Evolutionary conservation across 176 grass and related monocot genomes (phyloP), one percentile per base, ranked within the genome.

Genomic region (Oryza punctata): DNA sequence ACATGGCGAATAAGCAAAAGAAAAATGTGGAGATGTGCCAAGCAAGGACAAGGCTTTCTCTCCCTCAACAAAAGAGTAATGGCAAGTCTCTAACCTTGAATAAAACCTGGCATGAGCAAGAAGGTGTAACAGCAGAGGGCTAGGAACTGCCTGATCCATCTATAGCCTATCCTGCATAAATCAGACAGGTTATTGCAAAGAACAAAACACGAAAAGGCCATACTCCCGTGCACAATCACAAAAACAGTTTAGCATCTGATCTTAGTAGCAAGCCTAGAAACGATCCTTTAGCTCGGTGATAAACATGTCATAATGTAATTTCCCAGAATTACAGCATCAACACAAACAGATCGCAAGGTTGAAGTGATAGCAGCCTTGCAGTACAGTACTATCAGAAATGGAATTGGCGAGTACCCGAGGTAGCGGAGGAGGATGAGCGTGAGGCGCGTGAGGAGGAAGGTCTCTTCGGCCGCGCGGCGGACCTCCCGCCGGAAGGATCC

Each of bases 81-180:
- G 13, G 44, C 18, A 63, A 70, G 83, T 69, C 18, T 65, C 18
- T 81, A 72, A 98, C 93, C 91, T 90, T 98, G 93, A 79, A 98
- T 38, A 46, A 98, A 90, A 83, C 96, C 96, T 65, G 93, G 93
- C 91, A 90, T 91, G 61, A 98, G 93, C 78, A 98, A 84, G 28
- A 91, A 37, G 70, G 93, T 88, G 52, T 98, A 98, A 79, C 89
- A 95, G 44, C 87, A 82, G 67, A 98, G 93, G 10, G 93, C 96
- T 69, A 98, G 80, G 66, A 93, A 93, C 82, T 95, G 94, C 32
- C 63, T 83, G 41, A 98, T 95, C 96, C 93, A 98, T 86, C 93
- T 87, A 73, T 95, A 98, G 80, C 96, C 93, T 93, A 95, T 21
- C 70, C 96, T 98, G 93, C 83, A 86, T 54, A 79, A 69, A 87